These are phyloP conservation scores for Bondarzewia mesenterica DNA, from an alignment of 1,284 basidiomycete species.

Conservation along the genomic window DNA sequence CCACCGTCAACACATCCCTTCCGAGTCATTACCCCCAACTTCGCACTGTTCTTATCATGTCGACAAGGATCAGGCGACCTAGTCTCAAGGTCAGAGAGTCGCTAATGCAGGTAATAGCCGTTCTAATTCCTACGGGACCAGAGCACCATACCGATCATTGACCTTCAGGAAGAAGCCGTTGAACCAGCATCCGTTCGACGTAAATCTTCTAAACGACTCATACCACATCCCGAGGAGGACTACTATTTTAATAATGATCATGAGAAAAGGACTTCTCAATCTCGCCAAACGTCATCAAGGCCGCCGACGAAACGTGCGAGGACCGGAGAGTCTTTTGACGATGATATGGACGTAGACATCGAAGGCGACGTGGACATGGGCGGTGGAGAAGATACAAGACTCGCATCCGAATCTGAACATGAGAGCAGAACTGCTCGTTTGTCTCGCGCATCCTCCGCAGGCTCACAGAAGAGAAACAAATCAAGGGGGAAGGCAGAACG, in stretches of 20 bases:
- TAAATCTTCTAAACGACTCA: conserved; percentile 11
- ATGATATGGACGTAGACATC: conserved; percentile 19
- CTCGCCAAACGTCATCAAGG: neutral
- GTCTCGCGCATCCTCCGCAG: conserved; percentile 8
- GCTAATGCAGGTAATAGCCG: neutral
- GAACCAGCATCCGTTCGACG: conserved; percentile 5
- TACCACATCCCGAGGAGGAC: conserved; percentile 7
- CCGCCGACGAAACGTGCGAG: conserved; percentile 13
- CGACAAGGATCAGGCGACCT: too few relatives aligned
- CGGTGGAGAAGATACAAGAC: neutral
- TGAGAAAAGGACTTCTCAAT: neutral
- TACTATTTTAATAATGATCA: conserved; percentile 4
- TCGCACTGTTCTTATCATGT: too few relatives aligned
- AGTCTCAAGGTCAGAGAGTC: neutral
- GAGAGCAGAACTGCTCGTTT: neutral
- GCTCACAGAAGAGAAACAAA: conserved; percentile 5
- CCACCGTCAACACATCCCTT: neutral
- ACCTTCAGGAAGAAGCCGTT: too few relatives aligned
- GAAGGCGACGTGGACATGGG: conserved; percentile 17
- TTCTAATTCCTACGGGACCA: too few relatives aligned
- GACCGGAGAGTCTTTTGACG: conserved; percentile 8
- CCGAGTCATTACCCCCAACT: too few relatives aligned
- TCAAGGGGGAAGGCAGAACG: neutral
- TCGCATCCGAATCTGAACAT: neutral
- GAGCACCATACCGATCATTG: too few relatives aligned